Percentiles rank a stretch among this genome's conserved stretches.
Evolutionary conservation across 164 flowering plant species (phyloP).

Genomic region (Stephania cephalantha): DNA sequence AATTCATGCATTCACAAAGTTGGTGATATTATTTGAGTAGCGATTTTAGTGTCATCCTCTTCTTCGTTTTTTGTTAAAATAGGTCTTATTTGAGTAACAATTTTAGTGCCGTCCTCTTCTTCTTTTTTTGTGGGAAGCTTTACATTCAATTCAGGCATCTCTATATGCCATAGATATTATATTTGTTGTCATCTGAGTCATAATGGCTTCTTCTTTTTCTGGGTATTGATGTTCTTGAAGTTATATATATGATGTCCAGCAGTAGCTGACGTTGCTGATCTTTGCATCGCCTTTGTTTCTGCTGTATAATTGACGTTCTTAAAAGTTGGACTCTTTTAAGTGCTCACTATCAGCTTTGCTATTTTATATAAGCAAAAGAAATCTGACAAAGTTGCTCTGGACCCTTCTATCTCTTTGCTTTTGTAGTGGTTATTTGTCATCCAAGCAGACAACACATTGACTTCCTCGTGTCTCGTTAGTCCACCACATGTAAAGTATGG

Average conservation of each 20-base stretch:
- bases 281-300: background rate
- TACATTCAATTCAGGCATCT: background rate
- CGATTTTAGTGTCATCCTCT: too few relatives aligned
- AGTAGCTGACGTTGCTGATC: background rate
- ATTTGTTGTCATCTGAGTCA: background rate
- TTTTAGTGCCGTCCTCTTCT: background rate
- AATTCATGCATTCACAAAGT: too few relatives aligned
- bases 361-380: background rate
- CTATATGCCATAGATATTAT: too few relatives aligned
- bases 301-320: background rate
- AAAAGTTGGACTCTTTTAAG: background rate
- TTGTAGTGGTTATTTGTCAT: constrained; percentile 71
- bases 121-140: background rate
- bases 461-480: constrained; percentile 72
- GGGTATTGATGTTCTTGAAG: background rate
- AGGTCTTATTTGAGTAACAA: too few relatives aligned
- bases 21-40: too few relatives aligned
- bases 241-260: background rate
- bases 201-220: background rate
- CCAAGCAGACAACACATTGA: constrained; percentile 56
- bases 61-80: too few relatives aligned
- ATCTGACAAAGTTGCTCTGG: background rate
- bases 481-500: constrained; percentile 80
- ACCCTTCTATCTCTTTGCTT: background rate
- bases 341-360: background rate